Evolutionary conservation across 306 rosid genomes (phyloP).

Genomic region (Cyamopsis tetragonoloba): DNA sequence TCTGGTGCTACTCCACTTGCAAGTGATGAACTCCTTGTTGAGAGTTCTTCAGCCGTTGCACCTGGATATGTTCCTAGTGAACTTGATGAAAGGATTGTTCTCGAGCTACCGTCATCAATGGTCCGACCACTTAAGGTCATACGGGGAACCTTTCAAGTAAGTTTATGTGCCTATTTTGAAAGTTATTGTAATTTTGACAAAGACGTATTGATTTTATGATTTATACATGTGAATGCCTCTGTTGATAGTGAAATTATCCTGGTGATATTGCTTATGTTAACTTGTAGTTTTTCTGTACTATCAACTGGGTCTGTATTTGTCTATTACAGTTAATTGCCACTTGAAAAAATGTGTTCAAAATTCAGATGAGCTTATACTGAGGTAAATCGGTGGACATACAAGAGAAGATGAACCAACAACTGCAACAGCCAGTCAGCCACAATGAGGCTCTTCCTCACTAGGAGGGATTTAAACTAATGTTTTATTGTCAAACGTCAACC

Average conservation of each 20-base stretch:
- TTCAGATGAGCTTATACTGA: not conserved
- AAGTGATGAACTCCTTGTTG: slow-evolving; percentile 51
- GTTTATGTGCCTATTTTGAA: slow-evolving; percentile 23
- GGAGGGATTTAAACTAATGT: too few species aligned
- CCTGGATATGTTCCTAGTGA: slow-evolving; percentile 90
- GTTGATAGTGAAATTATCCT: not conserved
- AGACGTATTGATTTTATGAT: not conserved
- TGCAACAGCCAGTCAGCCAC: too few species aligned
- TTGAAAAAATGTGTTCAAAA: slow-evolving; percentile 1
- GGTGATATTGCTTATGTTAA: slow-evolving; percentile 2
- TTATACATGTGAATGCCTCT: slow-evolving; percentile 4
- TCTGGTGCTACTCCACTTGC: slow-evolving; percentile 42
- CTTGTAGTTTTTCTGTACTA: not conserved
- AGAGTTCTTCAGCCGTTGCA: slow-evolving; percentile 58
- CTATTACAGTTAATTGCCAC: not conserved
- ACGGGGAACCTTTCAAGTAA: slow-evolving; percentile 82
- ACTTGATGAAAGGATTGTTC: slow-evolving; percentile 84
- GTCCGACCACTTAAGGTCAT: slow-evolving; percentile 86
- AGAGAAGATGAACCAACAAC: not conserved
- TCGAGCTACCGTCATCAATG: slow-evolving; percentile 82
- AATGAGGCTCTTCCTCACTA: too few species aligned
- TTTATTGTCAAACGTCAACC: too few species aligned
- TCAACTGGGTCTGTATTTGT: slow-evolving; percentile 1
- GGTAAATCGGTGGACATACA: not conserved
- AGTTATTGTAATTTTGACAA: slow-evolving; percentile 3